Base-by-base conservation (phyloP, 2,329 filamentous ascomycete species). In the Fusarium drepaniforme region DNA sequence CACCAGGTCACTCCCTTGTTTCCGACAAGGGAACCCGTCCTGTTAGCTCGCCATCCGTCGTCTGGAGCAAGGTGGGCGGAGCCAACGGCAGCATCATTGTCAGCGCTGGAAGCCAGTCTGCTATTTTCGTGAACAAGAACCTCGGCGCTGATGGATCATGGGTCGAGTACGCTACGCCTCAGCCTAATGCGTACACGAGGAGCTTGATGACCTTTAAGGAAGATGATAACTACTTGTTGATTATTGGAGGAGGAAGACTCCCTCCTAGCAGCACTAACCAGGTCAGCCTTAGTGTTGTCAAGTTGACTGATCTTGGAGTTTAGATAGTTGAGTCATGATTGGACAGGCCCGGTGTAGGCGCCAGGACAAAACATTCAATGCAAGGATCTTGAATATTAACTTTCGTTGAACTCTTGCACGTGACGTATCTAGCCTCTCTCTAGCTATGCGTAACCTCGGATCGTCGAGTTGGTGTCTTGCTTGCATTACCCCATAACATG, bases 231-330 rank as follows among this genome's bases (percentile, higher is more conserved):
- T 76, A 78, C 25, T 35, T 83, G 57, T 67, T 86, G 1, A 87
- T 89, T 57, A 85, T 85, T 40, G 85, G 85, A 1, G 86, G 82
- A 0, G 84, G 85, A 3, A 81, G 83, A 35, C 77, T 87, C 74
- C 87, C 87, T 15, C 85, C 85, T 3, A 87, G 83, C 61, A 86
- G 81, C 33, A 84, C 83, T 16, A 88, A 89, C 57, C 75, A 83
- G 77, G 83, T 86, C 8, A 82, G 80, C 25, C 62, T 84, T 38
- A 85, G 83, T 38, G 80, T 85, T 53, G 74, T 83, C 8, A 69
- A 75, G 21, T 12, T 74, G 30, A 75, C 53, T 21, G 71, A 74
- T 37, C 56, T 58, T 58, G 56, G 56, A 23, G 33, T 58, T 25
- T 58, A 58, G 46, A 3, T 4, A n/a, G 53, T 8, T 11, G 13